A percentile compares a stretch with the other conserved stretches of the same genome.
Evolutionary conservation across 148 eudicot species (phyloP).

Genomic region (Heliamphora exappendiculata): DNA sequence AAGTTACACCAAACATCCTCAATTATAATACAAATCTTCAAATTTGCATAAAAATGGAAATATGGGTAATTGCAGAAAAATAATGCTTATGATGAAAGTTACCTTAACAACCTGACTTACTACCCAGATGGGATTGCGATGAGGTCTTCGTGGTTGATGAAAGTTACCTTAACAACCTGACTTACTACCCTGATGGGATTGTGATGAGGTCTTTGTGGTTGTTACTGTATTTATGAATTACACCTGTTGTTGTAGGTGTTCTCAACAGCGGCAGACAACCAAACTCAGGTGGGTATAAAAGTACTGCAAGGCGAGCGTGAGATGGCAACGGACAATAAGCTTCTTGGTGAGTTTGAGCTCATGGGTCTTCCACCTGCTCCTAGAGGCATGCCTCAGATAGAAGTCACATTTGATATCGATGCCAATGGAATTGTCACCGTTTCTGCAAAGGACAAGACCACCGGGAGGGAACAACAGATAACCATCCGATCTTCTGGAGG

Average conservation of each 20-base stretch:
- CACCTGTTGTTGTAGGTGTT: slow-evolving; percentile 46
- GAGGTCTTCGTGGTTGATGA: background rate
- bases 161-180: background rate
- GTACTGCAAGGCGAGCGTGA: slow-evolving; percentile 96
- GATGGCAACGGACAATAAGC: slow-evolving; percentile 88
- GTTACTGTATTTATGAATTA: background rate
- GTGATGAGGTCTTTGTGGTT: background rate
- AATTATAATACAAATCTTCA: background rate
- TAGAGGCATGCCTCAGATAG: slow-evolving; percentile 89
- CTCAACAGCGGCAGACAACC: slow-evolving; percentile 98
- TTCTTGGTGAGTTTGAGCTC: slow-evolving; percentile 88
- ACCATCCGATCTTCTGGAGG: slow-evolving; percentile 89
- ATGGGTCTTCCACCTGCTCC: slow-evolving; percentile 96
- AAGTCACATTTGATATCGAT: slow-evolving; percentile 94
- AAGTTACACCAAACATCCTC: too few relatives aligned
- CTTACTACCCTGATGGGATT: background rate
- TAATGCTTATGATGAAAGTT: background rate
- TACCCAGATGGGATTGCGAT: background rate
- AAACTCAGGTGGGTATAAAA: slow-evolving; percentile 94
- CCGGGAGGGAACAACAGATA: slow-evolving; percentile 82
- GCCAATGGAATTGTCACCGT: slow-evolving; percentile 95
- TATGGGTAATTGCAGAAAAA: background rate
- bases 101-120: background rate
- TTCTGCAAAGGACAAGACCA: slow-evolving; percentile 88
- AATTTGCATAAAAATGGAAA: background rate